Evolutionary conservation across 768 basidiomycete genomes (phyloP).

Genomic region (Jaapia argillacea): DNA sequence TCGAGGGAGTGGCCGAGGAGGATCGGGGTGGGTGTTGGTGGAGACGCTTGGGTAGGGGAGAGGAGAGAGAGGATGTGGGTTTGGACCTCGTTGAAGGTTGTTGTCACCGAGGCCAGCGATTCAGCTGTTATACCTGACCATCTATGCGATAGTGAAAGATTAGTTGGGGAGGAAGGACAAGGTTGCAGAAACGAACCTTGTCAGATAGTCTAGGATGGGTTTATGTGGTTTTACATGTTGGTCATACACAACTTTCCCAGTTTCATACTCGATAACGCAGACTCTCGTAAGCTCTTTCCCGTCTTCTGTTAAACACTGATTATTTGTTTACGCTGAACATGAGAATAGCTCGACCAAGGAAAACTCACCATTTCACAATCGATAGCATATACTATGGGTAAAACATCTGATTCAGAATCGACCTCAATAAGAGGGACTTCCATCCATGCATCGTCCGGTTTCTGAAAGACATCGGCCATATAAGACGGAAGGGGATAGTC

Average conservation of each 20-base stretch:
- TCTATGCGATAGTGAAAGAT: constrained; percentile 24
- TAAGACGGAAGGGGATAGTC: constrained; percentile 88
- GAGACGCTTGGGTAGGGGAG: constrained; percentile 34
- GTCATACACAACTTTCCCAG: constrained; percentile 73
- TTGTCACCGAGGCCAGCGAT: constrained; percentile 57
- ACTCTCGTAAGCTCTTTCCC: constrained; percentile 86
- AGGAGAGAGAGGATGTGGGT: constrained; percentile 53
- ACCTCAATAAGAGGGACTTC: constrained; percentile 55
- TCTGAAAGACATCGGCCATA: constrained; percentile 60
- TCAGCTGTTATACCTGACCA: constrained; percentile 92
- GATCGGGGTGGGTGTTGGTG: constrained; percentile 66
- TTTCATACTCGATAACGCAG: constrained; percentile 70
- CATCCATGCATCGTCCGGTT: constrained; percentile 57
- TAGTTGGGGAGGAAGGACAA: neutral
- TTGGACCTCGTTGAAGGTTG: constrained; percentile 76
- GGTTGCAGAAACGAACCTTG: constrained; percentile 39
- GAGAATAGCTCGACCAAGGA: neutral
- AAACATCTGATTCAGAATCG: constrained; percentile 19
- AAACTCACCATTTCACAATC: constrained; percentile 92
- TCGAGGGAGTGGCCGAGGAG: constrained; percentile 94
- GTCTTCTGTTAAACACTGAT: constrained; percentile 78
- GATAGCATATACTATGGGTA: constrained; percentile 61
- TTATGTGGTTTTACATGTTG: constrained; percentile 82
- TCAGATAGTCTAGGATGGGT: constrained; percentile 87
- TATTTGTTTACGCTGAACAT: constrained; percentile 1